Base-by-base conservation (phyloP, 495 filamentous ascomycete genomes). In the Aspergillus sclerotiicarbonarius region DNA sequence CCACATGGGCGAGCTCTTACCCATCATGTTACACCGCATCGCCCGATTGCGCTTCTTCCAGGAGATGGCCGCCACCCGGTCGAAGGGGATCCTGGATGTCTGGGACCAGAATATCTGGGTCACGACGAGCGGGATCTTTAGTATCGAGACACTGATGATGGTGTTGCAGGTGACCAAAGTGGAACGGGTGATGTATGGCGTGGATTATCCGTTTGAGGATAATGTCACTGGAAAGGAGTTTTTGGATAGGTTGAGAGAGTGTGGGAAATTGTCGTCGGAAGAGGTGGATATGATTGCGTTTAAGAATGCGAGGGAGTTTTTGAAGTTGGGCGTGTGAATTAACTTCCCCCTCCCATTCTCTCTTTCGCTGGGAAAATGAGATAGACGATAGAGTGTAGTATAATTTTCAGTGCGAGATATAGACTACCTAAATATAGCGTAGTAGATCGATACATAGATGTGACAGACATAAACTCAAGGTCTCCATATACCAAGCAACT, bases 171-270 rank as follows among this genome's bases (percentile, higher is more conserved):
- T 80, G 30, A 80, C 79, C 13, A 76, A 69, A 55, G 62, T 80
- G 29, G 79, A 84, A 8, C 65, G 68, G 10, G 76, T 87, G 18
- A 54, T 88, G 68, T 87, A 79, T 58, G 81, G 77, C 50, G 80
- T 85, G 13, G 82, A 85, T 55, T 86, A 85, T 66, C 85, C 84
- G 0, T 88, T 83, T 53, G 71, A 67, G 56, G 59, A 61, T 31
- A 77, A 76, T 60, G 71, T 77, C 58, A 70, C 64, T 19, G 73
- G 72, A n/a, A 54, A 73, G 54, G 68, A 64, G 16, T 83, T 76
- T 62, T 65, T 86, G 31, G 60, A 72, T 60, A 75, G 82, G 62
- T 59, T 85, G 46, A 70, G 76, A 63, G 57, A 66, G 61, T 83
- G 82, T 56, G 81, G 79, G 9, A 62, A 83, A 59, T 70, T 86